Evolutionary conservation across 2,329 filamentous ascomycete species (phyloP).

Genomic region (Eutypa lata): DNA sequence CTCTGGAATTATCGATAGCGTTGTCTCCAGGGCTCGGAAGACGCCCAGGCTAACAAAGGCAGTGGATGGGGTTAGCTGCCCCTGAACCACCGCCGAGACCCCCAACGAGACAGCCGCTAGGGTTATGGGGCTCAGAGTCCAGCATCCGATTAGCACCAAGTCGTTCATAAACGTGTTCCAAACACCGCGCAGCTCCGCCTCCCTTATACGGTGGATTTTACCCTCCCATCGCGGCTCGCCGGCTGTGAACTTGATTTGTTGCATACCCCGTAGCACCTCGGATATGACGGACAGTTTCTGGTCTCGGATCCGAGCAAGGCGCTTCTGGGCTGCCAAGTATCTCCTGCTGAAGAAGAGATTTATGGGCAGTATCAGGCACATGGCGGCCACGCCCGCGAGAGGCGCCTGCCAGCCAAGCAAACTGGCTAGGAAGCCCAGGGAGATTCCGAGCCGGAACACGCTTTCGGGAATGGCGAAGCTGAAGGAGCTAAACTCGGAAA

Average conservation of each 20-base stretch:
- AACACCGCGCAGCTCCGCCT: slow-evolving; percentile 63
- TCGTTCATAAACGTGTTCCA: slow-evolving; percentile 67
- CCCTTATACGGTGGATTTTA: slow-evolving; percentile 63
- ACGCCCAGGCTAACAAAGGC: slow-evolving; percentile 77
- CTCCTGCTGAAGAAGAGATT: slow-evolving; percentile 65
- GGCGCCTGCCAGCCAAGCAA: slow-evolving; percentile 72
- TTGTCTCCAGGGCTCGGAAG: slow-evolving; percentile 70
- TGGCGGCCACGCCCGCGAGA: slow-evolving; percentile 61
- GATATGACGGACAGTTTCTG: slow-evolving; percentile 73
- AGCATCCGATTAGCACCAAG: slow-evolving; percentile 61
- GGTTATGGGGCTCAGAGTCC: slow-evolving; percentile 71
- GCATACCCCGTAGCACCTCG: slow-evolving; percentile 74
- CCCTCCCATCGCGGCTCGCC: slow-evolving; percentile 72
- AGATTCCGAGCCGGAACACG: slow-evolving; percentile 61
- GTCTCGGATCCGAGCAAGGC: slow-evolving; percentile 73
- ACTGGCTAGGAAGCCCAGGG: slow-evolving; percentile 62
- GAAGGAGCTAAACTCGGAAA: slow-evolving; percentile 66
- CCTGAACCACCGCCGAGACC: slow-evolving; percentile 63
- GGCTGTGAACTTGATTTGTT: slow-evolving; percentile 82
- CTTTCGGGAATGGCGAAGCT: slow-evolving; percentile 64
- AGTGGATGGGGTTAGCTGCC: slow-evolving; percentile 64
- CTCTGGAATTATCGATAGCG: slow-evolving; percentile 69
- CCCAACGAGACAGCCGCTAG: slow-evolving; percentile 69
- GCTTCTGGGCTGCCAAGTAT: slow-evolving; percentile 63
- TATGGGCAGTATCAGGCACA: slow-evolving; percentile 62